phyloP scores from a whole-genome alignment of 1,284 basidiomycete genomes.

The Leccinum fuscescens region DNA sequence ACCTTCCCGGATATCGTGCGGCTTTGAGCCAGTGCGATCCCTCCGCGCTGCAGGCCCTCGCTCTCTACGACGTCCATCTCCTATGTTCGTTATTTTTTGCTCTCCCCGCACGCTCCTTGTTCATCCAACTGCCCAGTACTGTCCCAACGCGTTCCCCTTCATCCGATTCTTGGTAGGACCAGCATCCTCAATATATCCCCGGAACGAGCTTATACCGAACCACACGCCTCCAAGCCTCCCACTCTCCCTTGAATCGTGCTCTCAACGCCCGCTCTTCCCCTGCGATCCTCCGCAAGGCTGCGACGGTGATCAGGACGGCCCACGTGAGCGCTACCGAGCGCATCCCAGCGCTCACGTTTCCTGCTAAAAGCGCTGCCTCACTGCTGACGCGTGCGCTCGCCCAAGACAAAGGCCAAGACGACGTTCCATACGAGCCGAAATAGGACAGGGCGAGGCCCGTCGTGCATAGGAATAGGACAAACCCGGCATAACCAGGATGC shows the following conservation, averaged over 20 bases:
- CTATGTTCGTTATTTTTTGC: slow-evolving; percentile 49
- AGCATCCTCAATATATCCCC: slow-evolving; percentile 19
- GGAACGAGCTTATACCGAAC: slow-evolving; percentile 24
- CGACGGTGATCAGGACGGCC: slow-evolving; percentile 6
- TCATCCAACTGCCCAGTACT: slow-evolving; percentile 43
- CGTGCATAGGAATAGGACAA: slow-evolving; percentile 16
- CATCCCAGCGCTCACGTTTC: background rate
- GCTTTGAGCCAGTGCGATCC: slow-evolving; percentile 35
- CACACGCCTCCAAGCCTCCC: slow-evolving; percentile 19
- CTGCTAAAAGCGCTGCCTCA: background rate
- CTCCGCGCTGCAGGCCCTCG: slow-evolving; percentile 44
- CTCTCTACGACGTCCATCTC: slow-evolving; percentile 56
- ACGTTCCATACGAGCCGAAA: background rate
- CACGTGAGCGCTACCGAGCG: slow-evolving; percentile 11
- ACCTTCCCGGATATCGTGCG: slow-evolving; percentile 54
- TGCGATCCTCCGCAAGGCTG: slow-evolving; percentile 12
- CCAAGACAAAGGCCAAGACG: background rate
- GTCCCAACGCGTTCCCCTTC: slow-evolving; percentile 59
- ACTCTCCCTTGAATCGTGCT: slow-evolving; percentile 19
- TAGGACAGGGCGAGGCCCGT: slow-evolving; percentile 15
- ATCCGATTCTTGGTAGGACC: slow-evolving; percentile 28
- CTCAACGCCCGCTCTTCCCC: slow-evolving; percentile 15
- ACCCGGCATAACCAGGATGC: slow-evolving; percentile 34
- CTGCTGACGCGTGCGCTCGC: background rate
- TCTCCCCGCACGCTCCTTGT: slow-evolving; percentile 9